Conservation (phyloP, 2,329 filamentous ascomycete genomes). For the Sporothrix luriei region DNA sequence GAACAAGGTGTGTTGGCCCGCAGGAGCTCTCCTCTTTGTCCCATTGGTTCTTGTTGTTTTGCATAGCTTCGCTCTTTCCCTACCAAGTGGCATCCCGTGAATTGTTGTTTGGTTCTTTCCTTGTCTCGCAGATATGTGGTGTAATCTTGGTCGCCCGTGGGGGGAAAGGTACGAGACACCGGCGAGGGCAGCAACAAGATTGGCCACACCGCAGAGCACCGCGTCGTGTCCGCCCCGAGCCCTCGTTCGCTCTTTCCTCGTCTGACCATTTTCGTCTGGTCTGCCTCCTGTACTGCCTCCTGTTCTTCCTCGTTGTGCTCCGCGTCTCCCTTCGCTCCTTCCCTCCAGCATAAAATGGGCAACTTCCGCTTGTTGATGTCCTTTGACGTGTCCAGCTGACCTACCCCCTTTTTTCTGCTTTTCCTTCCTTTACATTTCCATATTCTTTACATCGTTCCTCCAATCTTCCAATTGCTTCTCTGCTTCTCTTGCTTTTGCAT, state of each 20-base stretch:
- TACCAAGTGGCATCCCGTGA: not conserved
- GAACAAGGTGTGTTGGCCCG: conserved; percentile 26
- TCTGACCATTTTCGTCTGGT: not conserved
- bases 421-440: no score
- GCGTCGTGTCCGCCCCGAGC: not conserved
- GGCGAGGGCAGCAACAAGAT: not conserved
- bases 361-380: conserved; percentile 11
- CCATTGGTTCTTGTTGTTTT: conserved; percentile 34
- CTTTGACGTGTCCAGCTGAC: conserved; percentile 36
- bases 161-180: not conserved
- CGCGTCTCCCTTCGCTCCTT: conserved; percentile 11
- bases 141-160: conserved; percentile 6
- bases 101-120: not conserved
- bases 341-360: conserved; percentile 11
- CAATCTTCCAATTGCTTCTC: not conserved
- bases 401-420: conserved; percentile 41
- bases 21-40: conserved; percentile 22
- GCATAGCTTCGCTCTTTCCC: not conserved
- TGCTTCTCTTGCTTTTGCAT: not conserved
- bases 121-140: conserved; percentile 6
- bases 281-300: not conserved
- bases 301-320: not conserved
- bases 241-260: conserved; percentile 25
- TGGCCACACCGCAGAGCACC: conserved; percentile 8
- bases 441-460: conserved; percentile 38